A percentile compares a stretch with the other conserved stretches of the same genome.
These are phyloP conservation scores for Sicyos baderoa DNA, from an alignment of 306 rosid species.

Conservation along the genomic window DNA sequence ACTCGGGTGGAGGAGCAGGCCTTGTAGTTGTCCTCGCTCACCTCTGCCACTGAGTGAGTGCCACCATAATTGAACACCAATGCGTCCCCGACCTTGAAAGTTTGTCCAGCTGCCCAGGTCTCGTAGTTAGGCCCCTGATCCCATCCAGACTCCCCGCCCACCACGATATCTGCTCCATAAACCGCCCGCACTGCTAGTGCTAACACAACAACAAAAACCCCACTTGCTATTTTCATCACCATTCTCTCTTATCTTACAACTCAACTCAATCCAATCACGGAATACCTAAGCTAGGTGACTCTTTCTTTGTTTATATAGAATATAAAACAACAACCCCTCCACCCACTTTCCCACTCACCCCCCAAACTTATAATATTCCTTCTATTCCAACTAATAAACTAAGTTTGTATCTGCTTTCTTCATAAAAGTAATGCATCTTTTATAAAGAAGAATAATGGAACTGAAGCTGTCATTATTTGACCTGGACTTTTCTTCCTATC, in stretches of 20 bases:
- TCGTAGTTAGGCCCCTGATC: neutral
- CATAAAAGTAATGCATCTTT: neutral
- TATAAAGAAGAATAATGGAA: no score
- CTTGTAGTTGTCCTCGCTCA: constrained; percentile 24
- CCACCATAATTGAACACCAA: constrained; percentile 48
- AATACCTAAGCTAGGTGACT: no score
- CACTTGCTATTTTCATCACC: constrained; percentile 27
- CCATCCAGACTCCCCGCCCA: constrained; percentile 52
- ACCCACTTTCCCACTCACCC: neutral
- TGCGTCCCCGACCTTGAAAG: constrained; percentile 49
- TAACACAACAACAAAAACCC: constrained; percentile 28
- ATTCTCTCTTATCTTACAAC: constrained; percentile 20
- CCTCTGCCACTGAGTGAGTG: constrained; percentile 36
- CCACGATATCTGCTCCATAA: constrained; percentile 33
- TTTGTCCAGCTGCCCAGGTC: constrained; percentile 41
- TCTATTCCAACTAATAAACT: neutral
- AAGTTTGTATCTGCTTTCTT: neutral
- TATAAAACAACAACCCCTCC: neutral
- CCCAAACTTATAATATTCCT: no score
- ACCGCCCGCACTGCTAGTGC: constrained; percentile 32
- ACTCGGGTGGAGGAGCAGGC: constrained; percentile 34
- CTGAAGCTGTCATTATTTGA: constrained; percentile 1
- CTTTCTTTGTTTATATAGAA: constrained; percentile 4
- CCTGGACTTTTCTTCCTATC: neutral
- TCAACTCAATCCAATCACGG: no score